Evolutionary conservation across 73 alveolate genomes (phyloP), one percentile per base, ranked within the genome.

Genomic region (Tetrahymena thermophila): DNA sequence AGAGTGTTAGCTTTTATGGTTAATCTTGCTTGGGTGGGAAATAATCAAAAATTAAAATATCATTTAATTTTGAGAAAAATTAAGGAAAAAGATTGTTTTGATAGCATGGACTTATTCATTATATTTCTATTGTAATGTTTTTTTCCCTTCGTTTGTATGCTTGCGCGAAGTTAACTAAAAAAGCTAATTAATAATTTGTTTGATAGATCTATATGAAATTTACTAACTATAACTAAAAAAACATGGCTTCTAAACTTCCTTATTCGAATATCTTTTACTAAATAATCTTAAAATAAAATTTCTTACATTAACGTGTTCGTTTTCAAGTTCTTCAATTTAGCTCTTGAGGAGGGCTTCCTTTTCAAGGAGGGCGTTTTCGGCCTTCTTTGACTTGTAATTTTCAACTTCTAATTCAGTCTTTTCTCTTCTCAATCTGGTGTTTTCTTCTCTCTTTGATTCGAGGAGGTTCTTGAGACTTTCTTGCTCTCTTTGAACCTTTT

Each of bases 261-360:
- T 71, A 23, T n/a, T 34, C 10, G 16, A 40, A 28, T 71, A 3
- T 71, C 35, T 23, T 28, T 71, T 71, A n/a, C 10, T 40, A 40
- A 40, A 40, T 28, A 28, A 71, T 28, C 37, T 71, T 71, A 9
- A 25, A 71, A 25, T 0, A 50, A 50, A 4, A 4, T 71, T 71
- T 25, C 89, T 71, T 71, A 71, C 89, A 71, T 71, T 71, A 13
- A 11, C 17, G 23, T 71, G 89, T 71, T 71, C 89, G 31, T 71
- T 71, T 71, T 71, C 89, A 71, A 71, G 89, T 3, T 71, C 89
- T 71, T 71, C 89, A 40, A 71, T 71, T 71, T 71, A 34, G 89
- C 89, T 71, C 89, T 71, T 71, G 89, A 71, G 89, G 37, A 71
- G 89, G 89, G 89, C 89, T 71, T 71, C 89, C 89, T 71, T 71